Conservation (phyloP, 805 yeast genomes). For the Kluyveromyces lactis region DNA sequence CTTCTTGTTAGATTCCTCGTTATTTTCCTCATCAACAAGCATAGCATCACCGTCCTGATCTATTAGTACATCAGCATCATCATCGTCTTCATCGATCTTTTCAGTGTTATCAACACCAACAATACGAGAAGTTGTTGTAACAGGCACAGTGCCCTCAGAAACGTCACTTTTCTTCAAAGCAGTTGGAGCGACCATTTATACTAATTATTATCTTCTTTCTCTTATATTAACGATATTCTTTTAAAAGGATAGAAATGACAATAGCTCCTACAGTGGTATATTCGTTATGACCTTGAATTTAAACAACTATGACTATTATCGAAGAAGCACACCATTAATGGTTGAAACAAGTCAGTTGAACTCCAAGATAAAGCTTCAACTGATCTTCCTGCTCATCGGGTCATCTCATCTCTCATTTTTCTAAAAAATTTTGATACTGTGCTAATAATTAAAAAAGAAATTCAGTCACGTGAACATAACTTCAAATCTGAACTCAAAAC, state of each 20-base stretch:
- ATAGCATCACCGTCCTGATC: slow-evolving; percentile 30
- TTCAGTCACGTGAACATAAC: neutral
- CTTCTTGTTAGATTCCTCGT: slow-evolving; percentile 10
- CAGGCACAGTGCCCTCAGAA: slow-evolving; percentile 1
- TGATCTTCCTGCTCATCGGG: too few species aligned
- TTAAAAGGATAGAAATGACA: too few species aligned
- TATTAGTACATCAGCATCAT: slow-evolving; percentile 28
- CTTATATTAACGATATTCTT: too few species aligned
- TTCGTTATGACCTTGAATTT: too few species aligned
- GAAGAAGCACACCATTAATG: too few species aligned
- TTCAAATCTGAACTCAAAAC: too few species aligned
- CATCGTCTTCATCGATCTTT: slow-evolving; percentile 29
- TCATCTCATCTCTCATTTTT: neutral
- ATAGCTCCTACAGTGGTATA: too few species aligned
- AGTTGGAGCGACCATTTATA: slow-evolving; percentile 41
- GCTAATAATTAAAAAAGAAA: slow-evolving; percentile 5
- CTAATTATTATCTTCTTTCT: neutral
- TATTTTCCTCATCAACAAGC: slow-evolving; percentile 10
- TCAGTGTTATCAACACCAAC: slow-evolving; percentile 24
- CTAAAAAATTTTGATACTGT: too few species aligned
- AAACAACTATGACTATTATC: too few species aligned
- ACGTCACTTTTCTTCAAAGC: slow-evolving; percentile 27
- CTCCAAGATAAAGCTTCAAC: too few species aligned
- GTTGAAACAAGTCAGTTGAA: too few species aligned
- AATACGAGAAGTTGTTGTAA: slow-evolving; percentile 19